These are phyloP conservation scores for Pyrenopolyporus hunteri DNA, from an alignment of 495 filamentous ascomycete species.

Conservation along the genomic window DNA sequence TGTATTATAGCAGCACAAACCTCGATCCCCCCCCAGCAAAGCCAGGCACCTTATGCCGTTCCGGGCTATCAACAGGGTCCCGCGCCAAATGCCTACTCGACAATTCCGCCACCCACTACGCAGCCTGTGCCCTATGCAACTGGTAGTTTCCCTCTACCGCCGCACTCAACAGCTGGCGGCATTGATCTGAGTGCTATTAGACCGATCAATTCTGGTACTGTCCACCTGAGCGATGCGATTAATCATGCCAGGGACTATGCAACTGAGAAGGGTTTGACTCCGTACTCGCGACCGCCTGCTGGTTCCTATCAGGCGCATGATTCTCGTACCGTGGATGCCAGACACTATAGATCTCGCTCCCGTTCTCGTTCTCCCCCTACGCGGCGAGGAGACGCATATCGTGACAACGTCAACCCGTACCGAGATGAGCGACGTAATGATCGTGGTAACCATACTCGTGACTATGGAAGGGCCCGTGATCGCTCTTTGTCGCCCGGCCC, in stretches of 20 bases:
- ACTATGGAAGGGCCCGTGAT: conserved; percentile 67
- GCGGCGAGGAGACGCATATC: conserved; percentile 66
- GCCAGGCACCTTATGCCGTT: conserved; percentile 46
- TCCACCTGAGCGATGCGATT: conserved; percentile 75
- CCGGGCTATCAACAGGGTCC: conserved; percentile 50
- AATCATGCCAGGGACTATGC: conserved; percentile 75
- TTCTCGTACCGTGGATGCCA: conserved; percentile 47
- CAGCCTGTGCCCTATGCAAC: conserved; percentile 50
- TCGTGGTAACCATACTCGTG: conserved; percentile 57
- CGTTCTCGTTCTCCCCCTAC: conserved; percentile 77
- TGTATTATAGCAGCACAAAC: conserved; percentile 19
- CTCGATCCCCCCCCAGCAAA: conserved; percentile 36
- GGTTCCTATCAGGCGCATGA: conserved; percentile 48
- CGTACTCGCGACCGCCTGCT: conserved; percentile 54
- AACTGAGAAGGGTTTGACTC: conserved; percentile 68
- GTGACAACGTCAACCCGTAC: conserved; percentile 76
- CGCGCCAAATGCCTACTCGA: conserved; percentile 33
- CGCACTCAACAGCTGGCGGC: conserved; percentile 69
- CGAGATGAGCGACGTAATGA: conserved; percentile 76
- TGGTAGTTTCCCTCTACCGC: conserved; percentile 63
- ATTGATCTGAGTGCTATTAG: conserved; percentile 78
- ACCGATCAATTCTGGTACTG: conserved; percentile 72
- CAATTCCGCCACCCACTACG: conserved; percentile 41
- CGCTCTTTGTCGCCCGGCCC: conserved; percentile 65
- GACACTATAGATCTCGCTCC: conserved; percentile 67